Evolutionary conservation across 495 filamentous ascomycete species (phyloP), one percentile per base, ranked within the genome.

Genomic region (Tuber microsphaerosporum): DNA sequence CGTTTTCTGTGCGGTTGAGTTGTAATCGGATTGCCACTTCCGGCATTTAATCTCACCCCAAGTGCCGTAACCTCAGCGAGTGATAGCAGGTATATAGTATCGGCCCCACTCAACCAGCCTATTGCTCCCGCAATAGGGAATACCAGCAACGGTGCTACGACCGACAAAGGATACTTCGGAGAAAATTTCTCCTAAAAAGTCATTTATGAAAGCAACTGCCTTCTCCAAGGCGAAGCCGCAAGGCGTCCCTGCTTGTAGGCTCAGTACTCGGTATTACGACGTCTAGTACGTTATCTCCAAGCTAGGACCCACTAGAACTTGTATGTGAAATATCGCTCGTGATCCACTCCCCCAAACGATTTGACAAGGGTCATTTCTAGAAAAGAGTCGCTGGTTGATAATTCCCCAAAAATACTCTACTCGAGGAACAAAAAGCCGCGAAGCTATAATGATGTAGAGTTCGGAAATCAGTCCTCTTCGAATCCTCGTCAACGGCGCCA

Each of bases 401-500:
- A 56, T 19, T 34, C 1, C 14, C 56, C 56, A 4, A 19, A 34
- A 34, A 12, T 17, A 17, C 14, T 65, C 14, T 65, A 65, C 56
- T 34, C 56, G 6, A 34, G 56, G 56, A 65, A 65, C 31, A 31
- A 19, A 65, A 65, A 26, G 4, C 26, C 1, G 26, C 56, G 56
- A 65, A 34, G 26, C 16, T 14, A 65, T 14, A 65, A 72, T 78
- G 22, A 78, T 48, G 45, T 48, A 65, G 10, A 17, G 20, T n/a
- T 5, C 72, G 43, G 56, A 37, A 42, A 45, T 43, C 26, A 39
- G 41, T 12, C 83, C 70, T 16, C 74, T 89, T n/a, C 81, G 86
- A 41, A 82, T 90, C 70, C 80, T 88, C 45, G 83, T 89, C 68
- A 85, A 88, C 68, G 89, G 89, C 34, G 88, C 88, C 31, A 89